Percentiles rank a stretch among this genome's conserved stretches.
phyloP scores from a whole-genome alignment of 768 basidiomycete genomes.

The Lactarius deliciosus region DNA sequence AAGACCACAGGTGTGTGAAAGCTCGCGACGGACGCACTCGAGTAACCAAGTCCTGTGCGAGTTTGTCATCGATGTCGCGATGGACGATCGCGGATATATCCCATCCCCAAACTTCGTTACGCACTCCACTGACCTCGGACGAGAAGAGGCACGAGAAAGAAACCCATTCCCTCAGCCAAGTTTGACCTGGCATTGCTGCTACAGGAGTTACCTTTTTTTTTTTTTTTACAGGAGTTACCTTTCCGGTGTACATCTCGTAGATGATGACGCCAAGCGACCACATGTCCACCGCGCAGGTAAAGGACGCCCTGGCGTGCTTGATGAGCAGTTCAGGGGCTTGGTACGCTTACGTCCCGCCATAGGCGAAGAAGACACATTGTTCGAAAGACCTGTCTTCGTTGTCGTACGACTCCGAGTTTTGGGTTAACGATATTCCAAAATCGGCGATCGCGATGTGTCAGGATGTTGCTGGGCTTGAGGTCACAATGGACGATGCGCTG shows the following conservation, averaged over 20 bases:
- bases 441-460: conserved; percentile 30
- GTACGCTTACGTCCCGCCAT: conserved; percentile 25
- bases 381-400: background rate
- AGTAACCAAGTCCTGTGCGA: conserved; percentile 12
- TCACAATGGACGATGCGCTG: conserved; percentile 48
- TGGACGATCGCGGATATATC: conserved; percentile 14
- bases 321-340: conserved; percentile 26
- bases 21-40: too few relatives aligned
- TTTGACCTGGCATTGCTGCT: background rate
- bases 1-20: background rate
- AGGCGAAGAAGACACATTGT: conserved; percentile 6
- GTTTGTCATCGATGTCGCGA: conserved; percentile 4
- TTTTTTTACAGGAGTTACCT: too few relatives aligned
- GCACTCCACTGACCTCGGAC: background rate
- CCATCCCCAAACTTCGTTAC: conserved; percentile 24
- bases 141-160: conserved; percentile 20
- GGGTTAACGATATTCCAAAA: conserved; percentile 20
- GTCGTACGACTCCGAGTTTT: background rate
- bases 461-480: conserved; percentile 46
- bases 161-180: background rate
- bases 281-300: conserved; percentile 26
- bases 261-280: conserved; percentile 25
- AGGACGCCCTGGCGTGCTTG: background rate
- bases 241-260: conserved; percentile 18
- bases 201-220: too few relatives aligned